Evolutionary conservation across 2,329 filamentous ascomycete genomes (phyloP), one percentile per base, ranked within the genome.

Genomic region (Beauveria asiatica): DNA sequence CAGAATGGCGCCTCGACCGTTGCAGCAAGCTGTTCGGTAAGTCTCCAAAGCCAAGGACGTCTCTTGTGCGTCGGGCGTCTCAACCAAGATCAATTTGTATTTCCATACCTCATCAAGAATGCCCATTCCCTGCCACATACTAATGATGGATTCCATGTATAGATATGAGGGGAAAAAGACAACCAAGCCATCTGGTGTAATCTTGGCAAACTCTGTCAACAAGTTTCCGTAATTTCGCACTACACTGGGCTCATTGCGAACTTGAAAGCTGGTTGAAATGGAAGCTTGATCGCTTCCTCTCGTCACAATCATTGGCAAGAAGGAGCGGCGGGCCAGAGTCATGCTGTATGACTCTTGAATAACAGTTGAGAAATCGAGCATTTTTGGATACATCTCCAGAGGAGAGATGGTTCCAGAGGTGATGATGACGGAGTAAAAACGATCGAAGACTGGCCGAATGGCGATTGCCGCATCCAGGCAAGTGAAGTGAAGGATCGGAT

Each of bases 141-240:
- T 93, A 72, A 99, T 97, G 71, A 97, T 97, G 57, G 89, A 94
- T 72, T 99, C 94, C 94, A 99, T 97, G 76, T 99, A 99, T 1
- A 99, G 82, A 68, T 99, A 99, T 0, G 92, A 96, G 0, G 94
- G 95, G 72, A 99, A 99, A 79, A 99, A 99, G 44, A 99, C 94
- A n/a, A 99, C 94, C 73, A 99, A 87, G 37, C 94, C 94, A 68
- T 99, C 94, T 0, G 94, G 95, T 0, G 94, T 99, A 65, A 97
- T 87, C 72, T 93, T 95, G 58, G 92, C 90, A 71, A 99, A 97
- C 71, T 99, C 94, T 8, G 92, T 94, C 37, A 99, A 79, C 2
- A 99, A 80, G 64, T 88, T 94, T 49, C 94, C 95, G 67, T 97
- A 99, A 72, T 99, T 99, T 52, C 94, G 86, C 30, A 99, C 92